Base-by-base conservation (phyloP, 2,329 filamentous ascomycete species). In the Trichothecium roseum region DNA sequence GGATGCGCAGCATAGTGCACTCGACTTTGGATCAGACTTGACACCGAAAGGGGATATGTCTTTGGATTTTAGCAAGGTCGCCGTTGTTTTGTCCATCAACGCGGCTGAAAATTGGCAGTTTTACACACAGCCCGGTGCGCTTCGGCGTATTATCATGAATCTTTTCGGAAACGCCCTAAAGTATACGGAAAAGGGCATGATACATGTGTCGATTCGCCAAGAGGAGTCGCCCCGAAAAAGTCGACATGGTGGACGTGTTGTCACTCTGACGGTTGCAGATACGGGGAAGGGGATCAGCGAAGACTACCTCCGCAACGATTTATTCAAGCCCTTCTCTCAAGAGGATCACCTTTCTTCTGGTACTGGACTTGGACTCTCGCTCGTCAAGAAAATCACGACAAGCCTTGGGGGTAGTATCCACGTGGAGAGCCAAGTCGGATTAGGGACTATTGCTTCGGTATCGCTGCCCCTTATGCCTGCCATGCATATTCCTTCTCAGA, bases 261-360 rank as follows among this genome's bases (percentile, higher is more conserved):
- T 24, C 20, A 16, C 54, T 5, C 46, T 74, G 18, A 70, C 62
- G 1, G 67, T 82, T 8, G 62, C 64, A 0, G 78, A 83, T 49
- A 77, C 74, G 2, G 78, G 78, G 2, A 71, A 72, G 40, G 78
- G 78, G 8, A 82, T 82, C 42, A 72, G 69, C 0, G 63, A 69
- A 26, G 71, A 78, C 16, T 82, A 76, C 43, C 57, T 79, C 36
- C 64, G 69, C 15, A 69, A 69, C 12, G 66, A 69, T 13, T 55
- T 81, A 0, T 82, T 75, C 45, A 71, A 70, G 0, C 74, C 76
- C 0, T 81, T 81, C 41, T 59, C 65, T 0, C 78, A 82, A 43
- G 78, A 82, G 46, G 70, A 79, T 37, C 61, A 64, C 0, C 55
- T 83, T 14, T 66, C 72, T 3, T 66, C 68, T 5, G 78, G 77